Percentiles rank a stretch among this genome's conserved stretches.
phyloP scores from a whole-genome alignment of 305 asterid genomes.

The Fraxinus paxiana region DNA sequence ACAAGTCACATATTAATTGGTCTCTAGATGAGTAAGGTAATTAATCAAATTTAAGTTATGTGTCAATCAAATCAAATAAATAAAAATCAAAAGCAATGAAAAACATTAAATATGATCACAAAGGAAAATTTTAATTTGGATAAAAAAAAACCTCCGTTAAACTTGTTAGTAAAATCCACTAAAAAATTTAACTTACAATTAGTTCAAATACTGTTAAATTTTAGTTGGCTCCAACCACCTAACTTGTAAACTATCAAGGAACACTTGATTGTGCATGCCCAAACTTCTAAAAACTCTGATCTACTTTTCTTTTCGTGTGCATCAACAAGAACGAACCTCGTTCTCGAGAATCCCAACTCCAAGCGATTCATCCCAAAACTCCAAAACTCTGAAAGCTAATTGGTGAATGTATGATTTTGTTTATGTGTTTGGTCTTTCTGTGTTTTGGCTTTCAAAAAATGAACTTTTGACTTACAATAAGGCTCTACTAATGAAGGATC shows the following conservation, averaged over 20 bases:
- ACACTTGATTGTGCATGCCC: background rate
- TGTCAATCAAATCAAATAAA: background rate
- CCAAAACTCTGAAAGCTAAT: no score
- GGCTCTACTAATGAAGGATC: background rate
- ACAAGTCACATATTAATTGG: background rate
- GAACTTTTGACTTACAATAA: no score
- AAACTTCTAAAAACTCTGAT: background rate
- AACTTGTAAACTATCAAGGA: no score
- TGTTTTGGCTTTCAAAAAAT: no score
- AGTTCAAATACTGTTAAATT: background rate
- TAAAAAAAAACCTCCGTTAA: background rate
- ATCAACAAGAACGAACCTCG: background rate
- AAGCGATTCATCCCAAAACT: background rate
- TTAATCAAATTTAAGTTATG: background rate
- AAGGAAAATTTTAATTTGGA: background rate
- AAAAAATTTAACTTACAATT: no score
- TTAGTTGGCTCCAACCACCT: background rate
- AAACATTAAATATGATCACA: background rate
- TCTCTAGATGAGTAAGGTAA: no score
- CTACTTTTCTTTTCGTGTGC: background rate
- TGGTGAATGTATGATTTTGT: background rate
- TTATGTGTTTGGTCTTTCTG: no score
- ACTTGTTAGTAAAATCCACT: background rate
- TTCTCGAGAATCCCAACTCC: background rate
- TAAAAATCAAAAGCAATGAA: no score